A percentile compares a stretch with the other conserved stretches of the same genome.
phyloP scores from a whole-genome alignment of 2,329 filamentous ascomycete genomes.

The Aspergillus nomiae region DNA sequence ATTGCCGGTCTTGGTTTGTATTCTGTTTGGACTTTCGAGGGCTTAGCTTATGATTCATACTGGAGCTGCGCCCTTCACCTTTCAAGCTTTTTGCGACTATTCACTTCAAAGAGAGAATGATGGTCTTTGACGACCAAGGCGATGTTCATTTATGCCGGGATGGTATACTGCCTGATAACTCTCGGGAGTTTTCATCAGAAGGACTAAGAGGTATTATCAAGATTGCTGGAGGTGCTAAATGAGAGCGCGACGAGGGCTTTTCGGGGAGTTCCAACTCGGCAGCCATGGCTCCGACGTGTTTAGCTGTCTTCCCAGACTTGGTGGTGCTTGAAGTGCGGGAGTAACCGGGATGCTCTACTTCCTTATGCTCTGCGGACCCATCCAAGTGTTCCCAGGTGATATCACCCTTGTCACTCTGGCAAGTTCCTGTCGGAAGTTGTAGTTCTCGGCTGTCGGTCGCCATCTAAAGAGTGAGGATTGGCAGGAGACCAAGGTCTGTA shows the following conservation, averaged over 20 bases:
- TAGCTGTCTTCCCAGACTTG: neutral
- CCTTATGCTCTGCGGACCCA: neutral
- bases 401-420: constrained; percentile 10
- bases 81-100: neutral
- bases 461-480: constrained; percentile 1
- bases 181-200: neutral
- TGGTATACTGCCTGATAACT: neutral
- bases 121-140: neutral
- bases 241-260: neutral
- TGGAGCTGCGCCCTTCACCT: neutral
- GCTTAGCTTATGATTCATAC: neutral
- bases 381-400: constrained; percentile 18
- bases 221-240: neutral
- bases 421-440: neutral
- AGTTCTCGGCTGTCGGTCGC: neutral
- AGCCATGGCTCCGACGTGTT: neutral
- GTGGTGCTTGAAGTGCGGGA: neutral
- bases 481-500: neutral
- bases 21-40: no score
- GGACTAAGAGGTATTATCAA: neutral
- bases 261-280: neutral
- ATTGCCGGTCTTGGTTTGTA: neutral
- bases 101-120: neutral
- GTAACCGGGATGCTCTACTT: neutral
- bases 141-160: neutral